Conservation (phyloP, 345 rosid species). For the Eucalyptus cloeziana region DNA sequence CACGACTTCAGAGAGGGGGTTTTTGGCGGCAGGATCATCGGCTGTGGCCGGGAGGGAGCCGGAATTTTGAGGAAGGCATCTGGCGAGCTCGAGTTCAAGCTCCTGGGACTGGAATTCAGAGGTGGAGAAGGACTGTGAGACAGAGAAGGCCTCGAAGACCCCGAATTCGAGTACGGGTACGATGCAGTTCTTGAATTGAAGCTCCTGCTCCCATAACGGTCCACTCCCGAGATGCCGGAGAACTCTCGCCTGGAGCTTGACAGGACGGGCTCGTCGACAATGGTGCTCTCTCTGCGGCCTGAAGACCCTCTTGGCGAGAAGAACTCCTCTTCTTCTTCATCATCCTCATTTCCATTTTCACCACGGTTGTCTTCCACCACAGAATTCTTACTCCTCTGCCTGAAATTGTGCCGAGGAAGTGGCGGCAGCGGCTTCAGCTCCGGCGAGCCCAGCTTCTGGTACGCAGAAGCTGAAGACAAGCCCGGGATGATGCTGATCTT, state of each 20-base stretch:
- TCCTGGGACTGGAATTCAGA: conserved; percentile 17
- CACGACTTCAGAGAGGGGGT: conserved; percentile 6
- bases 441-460: conserved; percentile 70
- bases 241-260: conserved; percentile 38
- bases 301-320: conserved; percentile 87
- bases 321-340: conserved; percentile 72
- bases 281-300: conserved; percentile 31
- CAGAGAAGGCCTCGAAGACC: conserved; percentile 39
- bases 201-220: conserved; percentile 34
- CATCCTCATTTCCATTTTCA: conserved; percentile 53
- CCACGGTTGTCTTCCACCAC: conserved; percentile 3
- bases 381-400: conserved; percentile 14
- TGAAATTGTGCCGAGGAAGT: conserved; percentile 39
- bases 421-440: conserved; percentile 94
- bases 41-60: conserved; percentile 6
- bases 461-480: conserved; percentile 15
- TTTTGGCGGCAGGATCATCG: not conserved
- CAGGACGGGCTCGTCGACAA: conserved; percentile 1
- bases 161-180: conserved; percentile 36
- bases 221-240: conserved; percentile 1
- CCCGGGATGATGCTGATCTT: conserved; percentile 26
- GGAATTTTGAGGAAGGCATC: conserved; percentile 10
- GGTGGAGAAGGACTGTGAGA: conserved; percentile 25
- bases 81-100: conserved; percentile 32
- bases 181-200: conserved; percentile 62